phyloP scores from a whole-genome alignment of 2,329 filamentous ascomycete species.

The Pseudogymnoascus sp. region DNA sequence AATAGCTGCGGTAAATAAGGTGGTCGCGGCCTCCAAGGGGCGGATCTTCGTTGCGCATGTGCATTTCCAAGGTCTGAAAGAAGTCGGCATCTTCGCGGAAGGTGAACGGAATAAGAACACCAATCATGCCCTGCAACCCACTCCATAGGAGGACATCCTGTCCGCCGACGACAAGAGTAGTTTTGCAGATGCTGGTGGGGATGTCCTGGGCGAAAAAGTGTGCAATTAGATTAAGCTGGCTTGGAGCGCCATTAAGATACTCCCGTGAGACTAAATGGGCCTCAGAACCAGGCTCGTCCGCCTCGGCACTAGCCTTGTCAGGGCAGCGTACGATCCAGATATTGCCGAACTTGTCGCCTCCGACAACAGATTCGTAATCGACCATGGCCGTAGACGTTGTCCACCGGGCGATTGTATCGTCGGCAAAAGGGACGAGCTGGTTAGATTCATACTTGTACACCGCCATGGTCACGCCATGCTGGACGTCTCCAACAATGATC shows the following conservation, averaged over 20 bases:
- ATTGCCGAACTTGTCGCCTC: conserved; percentile 96
- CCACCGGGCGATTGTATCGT: conserved; percentile 84
- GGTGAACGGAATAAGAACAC: conserved; percentile 83
- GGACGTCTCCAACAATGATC: conserved; percentile 83
- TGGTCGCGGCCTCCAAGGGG: conserved; percentile 89
- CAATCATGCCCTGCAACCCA: conserved; percentile 87
- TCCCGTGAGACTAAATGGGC: conserved; percentile 80
- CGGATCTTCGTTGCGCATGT: conserved; percentile 76
- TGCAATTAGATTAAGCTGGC: conserved; percentile 73
- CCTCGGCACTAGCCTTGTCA: conserved; percentile 74
- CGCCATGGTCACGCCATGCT: conserved; percentile 82
- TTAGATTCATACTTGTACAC: conserved; percentile 92
- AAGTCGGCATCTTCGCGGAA: conserved; percentile 93
- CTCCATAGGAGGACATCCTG: conserved; percentile 89
- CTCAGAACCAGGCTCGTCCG: conserved; percentile 85
- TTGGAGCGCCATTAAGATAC: conserved; percentile 83
- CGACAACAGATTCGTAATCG: conserved; percentile 91
- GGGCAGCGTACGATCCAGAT: conserved; percentile 87
- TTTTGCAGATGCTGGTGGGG: conserved; percentile 82
- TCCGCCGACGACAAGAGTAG: conserved; percentile 80
- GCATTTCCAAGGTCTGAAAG: conserved; percentile 87
- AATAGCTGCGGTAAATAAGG: conserved; percentile 90
- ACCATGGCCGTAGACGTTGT: conserved; percentile 88
- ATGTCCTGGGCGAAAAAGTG: conserved; percentile 91
- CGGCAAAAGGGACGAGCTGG: conserved; percentile 86